Evolutionary conservation across 2,329 filamentous ascomycete genomes (phyloP), one percentile per base, ranked within the genome.

Genomic region (Cordyceps tenuipes): DNA sequence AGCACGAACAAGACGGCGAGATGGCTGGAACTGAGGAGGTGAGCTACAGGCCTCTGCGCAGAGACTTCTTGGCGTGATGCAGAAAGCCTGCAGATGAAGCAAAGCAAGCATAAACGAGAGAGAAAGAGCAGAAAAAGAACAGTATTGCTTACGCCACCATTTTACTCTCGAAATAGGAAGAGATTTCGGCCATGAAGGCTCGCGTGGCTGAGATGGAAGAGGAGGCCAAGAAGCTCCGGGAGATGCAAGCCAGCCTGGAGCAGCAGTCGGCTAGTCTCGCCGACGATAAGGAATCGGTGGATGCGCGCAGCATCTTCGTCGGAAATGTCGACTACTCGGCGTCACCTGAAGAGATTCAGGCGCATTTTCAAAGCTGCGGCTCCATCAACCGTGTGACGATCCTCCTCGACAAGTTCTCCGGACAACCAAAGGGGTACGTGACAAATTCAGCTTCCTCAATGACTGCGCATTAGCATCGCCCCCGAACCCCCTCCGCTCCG

Each of bases 371-470:
- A 79, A 95, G 87, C 79, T 96, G 91, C 69, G 94, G 94, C 62
- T 91, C 89, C 66, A 99, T 99, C 80, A 99, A 99, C 76, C 88
- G 94, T 63, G 94, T 99, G 62, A 99, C 94, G 1, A 99, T 99
- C 66, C 79, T 99, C 67, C 79, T 99, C 67, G 94, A 99, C 78
- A 99, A 99, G 79, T 97, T 97, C 71, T 96, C 92, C 12, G 94
- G 94, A 64, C 92, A 97, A 79, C 94, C 94, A n/a, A 99, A 99
- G 81, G 94, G 94, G 92, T 96, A 79, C 75, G 87, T 69, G 39
- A 29, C 51, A 26, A 8, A 7, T 13, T 13, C 13, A 5, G 12
- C 36, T 54, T 39, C 9, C 17, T 19, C n/a, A 2, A 39, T 12
- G 21, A 21, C 21, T 29, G 54, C 57, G 6, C 8, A 36, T 36